Evolutionary conservation across 2,329 filamentous ascomycete species (phyloP), one percentile per base, ranked within the genome.

Genomic region (Alternaria consortialis): DNA sequence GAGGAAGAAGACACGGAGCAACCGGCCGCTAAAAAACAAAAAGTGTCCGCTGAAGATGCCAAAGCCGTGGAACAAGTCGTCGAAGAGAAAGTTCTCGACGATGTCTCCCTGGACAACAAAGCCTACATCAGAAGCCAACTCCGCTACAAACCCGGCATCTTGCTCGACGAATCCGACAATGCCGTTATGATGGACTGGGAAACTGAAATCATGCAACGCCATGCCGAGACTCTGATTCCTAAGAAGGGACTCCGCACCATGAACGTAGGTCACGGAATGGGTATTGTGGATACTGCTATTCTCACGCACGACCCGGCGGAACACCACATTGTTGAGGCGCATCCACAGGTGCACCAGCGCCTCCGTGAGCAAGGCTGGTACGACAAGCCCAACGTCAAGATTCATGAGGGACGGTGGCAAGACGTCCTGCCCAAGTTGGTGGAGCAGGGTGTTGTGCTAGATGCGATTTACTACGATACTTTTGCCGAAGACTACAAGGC

Each of bases 111-210:
- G 20, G 76, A 79, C 61, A 82, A 83, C 70, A 80, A 77, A 56
- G 78, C 79, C 25, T 79, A 78, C 44, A 66, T 79, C 17, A 74
- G 71, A 52, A 71, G 66, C 9, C 69, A 77, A 48, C 59, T 78
- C 17, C 61, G 75, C 29, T 77, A 77, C 69, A 73, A 73, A 56
- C 68, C 70, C 3, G 73, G 71, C 0, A 78, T 77, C 25, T 85
- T 95, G 2, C 84, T 95, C 7, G 92, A 95, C 74, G 84, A 87
- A 4, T 87, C 88, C 65, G 85, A 88, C 63, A 97, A 97, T 76
- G 92, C 91, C 53, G 91, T 97, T 46, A 97, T 97, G 93, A 97
- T 97, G 93, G 86, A 89, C 39, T 97, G 93, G 93, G 93, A 97
- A 79, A 91, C 89, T 2, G 87, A 89, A 66, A 95, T 97, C 70